These are phyloP conservation scores for Spiraea crenata DNA, from an alignment of 331 rosid species.

Conservation along the genomic window DNA sequence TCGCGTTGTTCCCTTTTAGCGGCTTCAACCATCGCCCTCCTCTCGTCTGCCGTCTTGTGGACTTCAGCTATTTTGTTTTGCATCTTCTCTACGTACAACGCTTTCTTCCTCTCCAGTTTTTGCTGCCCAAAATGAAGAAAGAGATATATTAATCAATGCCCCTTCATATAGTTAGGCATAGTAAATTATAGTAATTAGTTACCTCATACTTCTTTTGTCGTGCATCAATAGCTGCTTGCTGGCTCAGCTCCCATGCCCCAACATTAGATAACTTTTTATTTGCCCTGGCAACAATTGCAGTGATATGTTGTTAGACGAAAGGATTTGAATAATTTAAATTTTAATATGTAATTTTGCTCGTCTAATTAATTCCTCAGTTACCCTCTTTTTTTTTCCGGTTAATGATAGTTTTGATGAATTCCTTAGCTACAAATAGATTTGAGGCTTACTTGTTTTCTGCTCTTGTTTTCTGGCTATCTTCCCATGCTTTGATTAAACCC, in stretches of 20 bases:
- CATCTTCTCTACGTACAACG: constrained; percentile 50
- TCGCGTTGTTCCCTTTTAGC: constrained; percentile 36
- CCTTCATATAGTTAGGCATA: no score
- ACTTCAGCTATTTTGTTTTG: constrained; percentile 61
- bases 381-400: no score
- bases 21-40: constrained; percentile 59
- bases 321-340: no score
- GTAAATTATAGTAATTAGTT: not conserved
- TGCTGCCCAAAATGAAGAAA: constrained; percentile 35
- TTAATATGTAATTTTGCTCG: no score
- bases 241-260: constrained; percentile 10
- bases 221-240: constrained; percentile 13
- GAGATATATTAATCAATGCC: not conserved
- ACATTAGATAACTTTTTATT: constrained; percentile 14
- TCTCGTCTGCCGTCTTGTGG: constrained; percentile 57
- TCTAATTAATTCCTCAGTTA: no score
- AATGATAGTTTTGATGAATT: no score
- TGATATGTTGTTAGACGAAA: not conserved
- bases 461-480: constrained; percentile 9
- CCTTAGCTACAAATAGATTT: no score
- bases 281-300: constrained; percentile 2
- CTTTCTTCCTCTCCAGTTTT: constrained; percentile 61
- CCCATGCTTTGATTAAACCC: constrained; percentile 23
- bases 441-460: constrained; percentile 10
- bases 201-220: constrained; percentile 18